Conservation (phyloP, 495 filamentous ascomycete species). For the Neurospora sp. region DNA sequence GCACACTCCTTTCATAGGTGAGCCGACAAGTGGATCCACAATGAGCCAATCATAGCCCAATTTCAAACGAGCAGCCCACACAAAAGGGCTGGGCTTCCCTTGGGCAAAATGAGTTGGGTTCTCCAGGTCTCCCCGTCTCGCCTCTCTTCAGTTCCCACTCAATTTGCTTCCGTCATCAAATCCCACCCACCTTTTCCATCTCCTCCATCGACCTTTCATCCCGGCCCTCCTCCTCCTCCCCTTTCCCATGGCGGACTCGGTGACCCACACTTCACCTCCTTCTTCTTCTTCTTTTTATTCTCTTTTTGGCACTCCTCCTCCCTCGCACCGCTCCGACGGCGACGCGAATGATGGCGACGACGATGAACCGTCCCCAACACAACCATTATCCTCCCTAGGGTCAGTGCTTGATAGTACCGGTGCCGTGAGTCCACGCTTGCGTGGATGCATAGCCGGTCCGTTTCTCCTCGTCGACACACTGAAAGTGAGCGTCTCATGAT, state of each 20-base stretch:
- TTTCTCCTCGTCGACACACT: constrained; percentile 1
- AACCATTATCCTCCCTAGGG: constrained; percentile 1
- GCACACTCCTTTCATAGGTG: not conserved
- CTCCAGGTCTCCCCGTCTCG: not conserved
- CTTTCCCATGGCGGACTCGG: not conserved
- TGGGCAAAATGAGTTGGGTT: not conserved
- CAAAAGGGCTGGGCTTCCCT: not conserved
- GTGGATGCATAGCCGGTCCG: constrained; percentile 5
- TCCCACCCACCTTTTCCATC: not conserved
- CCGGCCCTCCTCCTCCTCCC: not conserved
- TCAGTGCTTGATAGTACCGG: constrained; percentile 6
- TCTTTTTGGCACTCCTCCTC: not conserved
- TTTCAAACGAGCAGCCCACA: not conserved
- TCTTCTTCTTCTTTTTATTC: not conserved
- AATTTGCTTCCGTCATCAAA: not conserved
- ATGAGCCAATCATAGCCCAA: not conserved
- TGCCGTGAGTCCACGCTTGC: constrained; percentile 3
- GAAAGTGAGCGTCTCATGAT: not conserved
- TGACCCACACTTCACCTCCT: not conserved
- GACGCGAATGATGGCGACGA: not conserved
- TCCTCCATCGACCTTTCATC: not conserved
- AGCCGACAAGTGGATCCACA: not conserved
- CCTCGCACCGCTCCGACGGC: not conserved
- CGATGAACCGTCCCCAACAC: not conserved
- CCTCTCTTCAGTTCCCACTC: not conserved